phyloP scores from a whole-genome alignment of 2,329 filamentous ascomycete species.

The Torrubiella hemipterigena region DNA sequence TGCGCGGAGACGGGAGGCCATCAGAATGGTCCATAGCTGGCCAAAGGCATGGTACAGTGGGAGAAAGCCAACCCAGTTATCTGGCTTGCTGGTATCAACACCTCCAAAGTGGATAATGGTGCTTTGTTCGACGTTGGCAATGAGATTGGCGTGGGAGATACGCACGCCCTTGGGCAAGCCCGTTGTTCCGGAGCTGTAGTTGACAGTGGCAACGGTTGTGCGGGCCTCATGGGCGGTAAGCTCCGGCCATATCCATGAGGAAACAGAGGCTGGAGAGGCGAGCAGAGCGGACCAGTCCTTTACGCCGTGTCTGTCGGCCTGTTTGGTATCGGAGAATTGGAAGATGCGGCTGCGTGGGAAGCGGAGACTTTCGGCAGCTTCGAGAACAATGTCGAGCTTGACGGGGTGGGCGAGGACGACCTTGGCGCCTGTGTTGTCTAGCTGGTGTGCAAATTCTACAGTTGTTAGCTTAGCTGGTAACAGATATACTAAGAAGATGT shows the following conservation, averaged over 20 bases:
- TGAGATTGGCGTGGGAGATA: slow-evolving; percentile 34
- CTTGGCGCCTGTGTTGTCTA: slow-evolving; percentile 37
- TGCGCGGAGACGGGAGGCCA: slow-evolving; percentile 27
- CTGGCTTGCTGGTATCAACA: slow-evolving; percentile 24
- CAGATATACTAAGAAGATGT: too few species aligned
- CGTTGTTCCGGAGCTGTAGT: slow-evolving; percentile 39
- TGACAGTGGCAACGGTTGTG: slow-evolving; percentile 28
- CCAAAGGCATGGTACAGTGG: slow-evolving; percentile 54
- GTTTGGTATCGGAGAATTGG: slow-evolving; percentile 31
- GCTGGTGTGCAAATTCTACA: slow-evolving; percentile 37
- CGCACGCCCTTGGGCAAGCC: slow-evolving; percentile 39
- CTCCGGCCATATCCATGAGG: slow-evolving; percentile 27
- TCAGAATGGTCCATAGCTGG: slow-evolving; percentile 39
- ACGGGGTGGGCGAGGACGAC: slow-evolving; percentile 35
- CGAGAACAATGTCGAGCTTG: slow-evolving; percentile 28
- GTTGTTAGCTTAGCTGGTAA: too few species aligned
- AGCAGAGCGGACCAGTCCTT: slow-evolving; percentile 29
- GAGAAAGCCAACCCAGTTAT: slow-evolving; percentile 46
- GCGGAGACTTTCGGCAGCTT: slow-evolving; percentile 26
- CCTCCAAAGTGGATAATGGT: slow-evolving; percentile 27
- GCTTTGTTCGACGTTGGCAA: slow-evolving; percentile 37
- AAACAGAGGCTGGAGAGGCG: slow-evolving; percentile 16
- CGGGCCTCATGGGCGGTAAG: slow-evolving; percentile 22
- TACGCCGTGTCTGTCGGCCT: slow-evolving; percentile 17
- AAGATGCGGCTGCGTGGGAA: slow-evolving; percentile 31